Conservation (phyloP, 2,329 filamentous ascomycete species). For the Xylariaceae sp. region DNA sequence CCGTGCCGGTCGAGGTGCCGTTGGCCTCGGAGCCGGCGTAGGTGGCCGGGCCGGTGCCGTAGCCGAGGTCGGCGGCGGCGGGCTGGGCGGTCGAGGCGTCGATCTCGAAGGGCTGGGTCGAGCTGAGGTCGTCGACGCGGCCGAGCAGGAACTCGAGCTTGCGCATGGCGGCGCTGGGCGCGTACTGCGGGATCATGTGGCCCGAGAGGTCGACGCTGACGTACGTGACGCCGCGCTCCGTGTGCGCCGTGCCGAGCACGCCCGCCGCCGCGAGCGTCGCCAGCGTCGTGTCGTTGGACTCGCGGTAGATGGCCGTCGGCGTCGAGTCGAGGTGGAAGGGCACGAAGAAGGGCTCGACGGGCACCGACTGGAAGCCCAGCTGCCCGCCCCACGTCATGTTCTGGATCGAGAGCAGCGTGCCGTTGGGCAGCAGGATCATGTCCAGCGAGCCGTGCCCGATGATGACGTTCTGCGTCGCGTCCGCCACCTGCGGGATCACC, state of each 20-base stretch:
- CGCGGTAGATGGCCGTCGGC: slow-evolving; percentile 14
- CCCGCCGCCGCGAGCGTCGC: slow-evolving; percentile 52
- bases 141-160: slow-evolving; percentile 72
- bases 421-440: slow-evolving; percentile 59
- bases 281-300: slow-evolving; percentile 15
- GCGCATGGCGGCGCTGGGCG: slow-evolving; percentile 59
- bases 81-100: slow-evolving; percentile 20
- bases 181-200: slow-evolving; percentile 63
- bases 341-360: slow-evolving; percentile 58
- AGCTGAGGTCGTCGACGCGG: slow-evolving; percentile 41
- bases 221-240: slow-evolving; percentile 69
- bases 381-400: slow-evolving; percentile 74
- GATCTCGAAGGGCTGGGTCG: slow-evolving; percentile 19
- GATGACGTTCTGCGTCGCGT: slow-evolving; percentile 63
- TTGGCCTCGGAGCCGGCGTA: background rate
- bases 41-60: slow-evolving; percentile 20
- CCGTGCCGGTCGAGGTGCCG: background rate
- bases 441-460: slow-evolving; percentile 67
- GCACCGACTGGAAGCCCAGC: slow-evolving; percentile 59
- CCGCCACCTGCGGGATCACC: slow-evolving; percentile 64
- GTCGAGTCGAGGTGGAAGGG: slow-evolving; percentile 47
- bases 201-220: slow-evolving; percentile 57
- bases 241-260: slow-evolving; percentile 61
- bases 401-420: slow-evolving; percentile 64
- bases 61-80: slow-evolving; percentile 15